Evolutionary conservation across 306 rosid species (phyloP).

Genomic region (Abrus precatorius): DNA sequence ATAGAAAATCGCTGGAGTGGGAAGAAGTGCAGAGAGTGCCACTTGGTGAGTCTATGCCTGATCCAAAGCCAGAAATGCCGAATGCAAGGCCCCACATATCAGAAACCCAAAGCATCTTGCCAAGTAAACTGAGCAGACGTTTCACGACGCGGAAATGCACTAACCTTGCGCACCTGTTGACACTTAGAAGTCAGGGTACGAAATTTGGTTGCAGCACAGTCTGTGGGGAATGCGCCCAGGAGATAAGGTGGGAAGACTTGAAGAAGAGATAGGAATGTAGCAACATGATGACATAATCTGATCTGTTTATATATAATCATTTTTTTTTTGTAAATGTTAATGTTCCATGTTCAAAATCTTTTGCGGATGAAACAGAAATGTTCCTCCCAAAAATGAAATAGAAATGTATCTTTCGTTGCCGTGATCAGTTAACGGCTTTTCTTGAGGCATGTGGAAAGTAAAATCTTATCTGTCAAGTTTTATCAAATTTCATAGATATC

Average conservation of each 20-base stretch:
- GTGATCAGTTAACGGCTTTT: constrained; percentile 8
- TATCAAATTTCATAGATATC: constrained; percentile 14
- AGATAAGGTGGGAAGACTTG: constrained; percentile 87
- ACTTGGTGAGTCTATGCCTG: constrained; percentile 57
- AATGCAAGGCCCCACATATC: constrained; percentile 44
- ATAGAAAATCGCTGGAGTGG: constrained; percentile 80
- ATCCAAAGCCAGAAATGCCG: constrained; percentile 52
- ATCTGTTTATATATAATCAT: constrained; percentile 36
- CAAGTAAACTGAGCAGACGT: constrained; percentile 55
- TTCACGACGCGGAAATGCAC: constrained; percentile 76
- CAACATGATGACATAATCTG: constrained; percentile 49
- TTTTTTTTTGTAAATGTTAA: constrained; percentile 33
- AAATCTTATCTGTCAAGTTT: neutral
- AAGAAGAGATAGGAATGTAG: constrained; percentile 55
- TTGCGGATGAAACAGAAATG: constrained; percentile 40
- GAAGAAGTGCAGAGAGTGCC: constrained; percentile 89
- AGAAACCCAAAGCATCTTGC: constrained; percentile 42
- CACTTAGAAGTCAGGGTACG: constrained; percentile 91
- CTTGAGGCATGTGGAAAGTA: neutral
- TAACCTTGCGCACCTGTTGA: constrained; percentile 81
- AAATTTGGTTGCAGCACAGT: constrained; percentile 78
- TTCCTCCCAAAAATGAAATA: constrained; percentile 8
- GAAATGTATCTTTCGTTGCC: constrained; percentile 27
- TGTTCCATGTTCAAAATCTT: constrained; percentile 22
- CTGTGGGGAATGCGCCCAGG: constrained; percentile 94